Percentiles rank a stretch among this genome's conserved stretches.
phyloP scores from a whole-genome alignment of 768 basidiomycete genomes.

The Asterophora lycoperdoides region DNA sequence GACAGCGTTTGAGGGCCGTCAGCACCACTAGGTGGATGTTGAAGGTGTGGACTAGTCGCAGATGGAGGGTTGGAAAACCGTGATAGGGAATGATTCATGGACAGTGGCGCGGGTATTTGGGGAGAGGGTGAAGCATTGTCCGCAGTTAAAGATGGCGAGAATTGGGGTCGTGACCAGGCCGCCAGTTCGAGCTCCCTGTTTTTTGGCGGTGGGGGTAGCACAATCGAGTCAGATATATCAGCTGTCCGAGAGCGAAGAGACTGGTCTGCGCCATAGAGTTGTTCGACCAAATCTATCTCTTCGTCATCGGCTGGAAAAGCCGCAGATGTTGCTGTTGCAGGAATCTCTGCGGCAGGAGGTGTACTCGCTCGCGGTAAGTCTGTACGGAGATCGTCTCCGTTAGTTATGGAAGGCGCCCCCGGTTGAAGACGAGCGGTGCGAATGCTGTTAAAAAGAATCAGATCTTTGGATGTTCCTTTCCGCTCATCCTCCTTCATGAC shows the following conservation, averaged over 20 bases:
- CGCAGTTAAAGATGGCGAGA: conserved; percentile 31
- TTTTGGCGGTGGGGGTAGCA: conserved; percentile 77
- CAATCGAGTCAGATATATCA: conserved; percentile 82
- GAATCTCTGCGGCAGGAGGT: conserved; percentile 20
- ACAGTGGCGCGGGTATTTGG: conserved; percentile 10
- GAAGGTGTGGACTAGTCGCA: conserved; percentile 12
- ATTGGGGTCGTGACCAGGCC: conserved; percentile 69
- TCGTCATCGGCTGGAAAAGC: conserved; percentile 51
- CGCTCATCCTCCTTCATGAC: conserved; percentile 61
- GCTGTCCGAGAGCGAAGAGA: conserved; percentile 64
- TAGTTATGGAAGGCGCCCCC: conserved; percentile 18
- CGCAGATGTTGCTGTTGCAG: conserved; percentile 19
- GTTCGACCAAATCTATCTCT: conserved; percentile 96
- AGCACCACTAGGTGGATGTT: conserved; percentile 12
- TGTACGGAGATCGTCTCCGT: conserved; percentile 24
- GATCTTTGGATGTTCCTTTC: conserved; percentile 53
- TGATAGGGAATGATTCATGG: conserved; percentile 2
- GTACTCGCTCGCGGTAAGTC: conserved; percentile 19
- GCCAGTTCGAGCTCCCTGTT: conserved; percentile 87
- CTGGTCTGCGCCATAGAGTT: conserved; percentile 80
- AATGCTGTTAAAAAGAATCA: conserved; percentile 39
- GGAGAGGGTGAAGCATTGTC: conserved; percentile 17
- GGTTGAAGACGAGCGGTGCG: conserved; percentile 19
- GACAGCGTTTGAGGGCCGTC: conserved; percentile 46
- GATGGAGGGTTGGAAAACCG: conserved; percentile 2